Conservation (phyloP, 1,284 basidiomycete genomes). For the Kwoniella shivajii region DNA sequence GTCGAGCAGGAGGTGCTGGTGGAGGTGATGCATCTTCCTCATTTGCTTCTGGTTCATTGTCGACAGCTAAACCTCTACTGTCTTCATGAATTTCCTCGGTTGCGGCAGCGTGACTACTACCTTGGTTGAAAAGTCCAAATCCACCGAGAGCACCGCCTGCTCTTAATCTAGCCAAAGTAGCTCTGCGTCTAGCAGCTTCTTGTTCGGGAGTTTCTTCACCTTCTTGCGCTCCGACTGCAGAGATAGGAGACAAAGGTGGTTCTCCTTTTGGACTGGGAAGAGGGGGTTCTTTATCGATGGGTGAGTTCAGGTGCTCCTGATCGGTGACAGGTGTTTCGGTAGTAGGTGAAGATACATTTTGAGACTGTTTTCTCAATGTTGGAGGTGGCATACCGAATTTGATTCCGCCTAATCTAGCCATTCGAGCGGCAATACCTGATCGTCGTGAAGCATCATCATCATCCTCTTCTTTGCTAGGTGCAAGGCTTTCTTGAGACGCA, state of each 20-base stretch:
- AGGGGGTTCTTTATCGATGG: constrained; percentile 12
- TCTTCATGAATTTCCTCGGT: constrained; percentile 13
- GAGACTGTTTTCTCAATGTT: constrained; percentile 25
- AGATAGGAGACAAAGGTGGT: neutral
- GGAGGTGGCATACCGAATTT: constrained; percentile 66
- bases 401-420: constrained; percentile 84
- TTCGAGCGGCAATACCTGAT: constrained; percentile 79
- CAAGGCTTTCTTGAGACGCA: constrained; percentile 2
- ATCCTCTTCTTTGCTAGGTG: neutral
- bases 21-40: constrained; percentile 20
- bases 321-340: constrained; percentile 9
- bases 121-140: constrained; percentile 50
- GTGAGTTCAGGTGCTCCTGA: constrained; percentile 3
- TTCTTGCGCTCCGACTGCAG: constrained; percentile 6
- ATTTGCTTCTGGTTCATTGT: constrained; percentile 17
- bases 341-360: constrained; percentile 12
- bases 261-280: constrained; percentile 7
- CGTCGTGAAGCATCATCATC: constrained; percentile 70
- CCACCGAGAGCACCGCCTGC: constrained; percentile 50
- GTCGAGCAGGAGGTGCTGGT: constrained; percentile 24
- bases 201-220: constrained; percentile 51
- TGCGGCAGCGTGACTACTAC: constrained; percentile 12
- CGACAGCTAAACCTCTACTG: constrained; percentile 16
- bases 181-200: constrained; percentile 47
- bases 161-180: constrained; percentile 49